These are phyloP conservation scores for Pyrenochaeta sp. DNA, from an alignment of 2,329 filamentous ascomycete species.

Conservation along the genomic window DNA sequence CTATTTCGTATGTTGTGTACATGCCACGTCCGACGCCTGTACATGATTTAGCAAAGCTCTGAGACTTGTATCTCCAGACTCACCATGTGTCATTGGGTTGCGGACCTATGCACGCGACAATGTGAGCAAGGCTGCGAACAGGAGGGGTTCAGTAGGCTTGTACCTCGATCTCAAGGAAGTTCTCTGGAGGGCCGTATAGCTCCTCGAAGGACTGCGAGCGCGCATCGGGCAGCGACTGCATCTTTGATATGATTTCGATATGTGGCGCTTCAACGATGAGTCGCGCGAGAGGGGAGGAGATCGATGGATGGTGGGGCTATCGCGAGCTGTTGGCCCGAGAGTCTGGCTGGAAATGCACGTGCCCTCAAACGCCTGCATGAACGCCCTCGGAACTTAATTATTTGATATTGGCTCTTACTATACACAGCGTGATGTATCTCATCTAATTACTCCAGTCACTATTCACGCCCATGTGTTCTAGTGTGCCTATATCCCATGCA, in stretches of 20 bases:
- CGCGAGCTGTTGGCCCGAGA: slow-evolving; percentile 21
- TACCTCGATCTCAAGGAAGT: slow-evolving; percentile 98
- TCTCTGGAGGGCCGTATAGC: slow-evolving; percentile 98
- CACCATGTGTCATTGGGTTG: slow-evolving; percentile 67
- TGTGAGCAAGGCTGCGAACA: slow-evolving; percentile 27
- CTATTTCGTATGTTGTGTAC: slow-evolving; percentile 99
- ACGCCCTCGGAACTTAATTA: background rate
- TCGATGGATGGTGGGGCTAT: slow-evolving; percentile 21
- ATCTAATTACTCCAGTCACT: too few species aligned
- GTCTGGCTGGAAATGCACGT: slow-evolving; percentile 9
- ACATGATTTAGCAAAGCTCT: slow-evolving; percentile 60
- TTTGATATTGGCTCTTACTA: too few species aligned
- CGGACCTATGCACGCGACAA: slow-evolving; percentile 70
- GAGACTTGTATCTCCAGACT: background rate
- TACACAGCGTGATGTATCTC: too few species aligned
- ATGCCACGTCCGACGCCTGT: slow-evolving; percentile 93
- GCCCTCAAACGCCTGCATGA: background rate
- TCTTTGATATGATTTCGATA: slow-evolving; percentile 37
- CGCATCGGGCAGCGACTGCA: slow-evolving; percentile 72
- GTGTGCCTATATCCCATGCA: too few species aligned
- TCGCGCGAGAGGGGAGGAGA: slow-evolving; percentile 17
- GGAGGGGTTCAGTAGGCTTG: slow-evolving; percentile 1
- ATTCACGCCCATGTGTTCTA: too few species aligned
- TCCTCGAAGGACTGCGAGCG: slow-evolving; percentile 97
- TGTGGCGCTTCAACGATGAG: slow-evolving; percentile 1